Base-by-base conservation (phyloP, 2,329 filamentous ascomycete genomes). In the Acrocalymma vagum region DNA sequence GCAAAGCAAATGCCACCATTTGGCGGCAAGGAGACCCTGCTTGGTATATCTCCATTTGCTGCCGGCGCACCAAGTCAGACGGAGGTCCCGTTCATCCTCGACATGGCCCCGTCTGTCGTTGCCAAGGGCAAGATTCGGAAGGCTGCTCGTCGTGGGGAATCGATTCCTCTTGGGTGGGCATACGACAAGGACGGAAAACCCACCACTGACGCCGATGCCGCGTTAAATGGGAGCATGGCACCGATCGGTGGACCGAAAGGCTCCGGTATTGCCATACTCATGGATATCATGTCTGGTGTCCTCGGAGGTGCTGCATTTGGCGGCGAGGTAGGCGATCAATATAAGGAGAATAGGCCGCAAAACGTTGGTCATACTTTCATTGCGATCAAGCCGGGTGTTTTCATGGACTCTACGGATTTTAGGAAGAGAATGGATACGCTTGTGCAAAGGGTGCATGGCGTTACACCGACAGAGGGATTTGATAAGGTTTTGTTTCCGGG, bases 241-340 rank as follows among this genome's bases (percentile, higher is more conserved):
- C 88, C 89, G 0, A 91, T 94, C 86, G 89, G 88, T 3, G 89
- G 90, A 0, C 88, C 89, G 0, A 94, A 94, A 67, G 90, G 90
- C 0, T 88, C 85, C 2, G 49, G 81, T 0, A 66, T 94, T 26
- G 75, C 87, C 0, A 82, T 94, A 39, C 93, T 91, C 87, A 94
- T 94, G 90, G 88, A 94, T 61, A 86, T 95, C 2, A 93, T 94
- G 62, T 91, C 87, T 0, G 89, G 88, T 0, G 85, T 88, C 0
- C 59, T 94, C 0, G 90, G 87, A 0, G 89, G 88, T 0, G 86
- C 84, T 21, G 88, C 88, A 0, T 94, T 90, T 68, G 90, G 87
- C 0, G 88, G 88, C 0, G 77, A 87, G 58, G 89, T 94, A 13
- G 87, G 84, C 0, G 82, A 82, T 13, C 90, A 89, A 0, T 94